Evolutionary conservation across 2,329 filamentous ascomycete species (phyloP), one percentile per base, ranked within the genome.

Genomic region (Magnaporthiopsis incrustans): DNA sequence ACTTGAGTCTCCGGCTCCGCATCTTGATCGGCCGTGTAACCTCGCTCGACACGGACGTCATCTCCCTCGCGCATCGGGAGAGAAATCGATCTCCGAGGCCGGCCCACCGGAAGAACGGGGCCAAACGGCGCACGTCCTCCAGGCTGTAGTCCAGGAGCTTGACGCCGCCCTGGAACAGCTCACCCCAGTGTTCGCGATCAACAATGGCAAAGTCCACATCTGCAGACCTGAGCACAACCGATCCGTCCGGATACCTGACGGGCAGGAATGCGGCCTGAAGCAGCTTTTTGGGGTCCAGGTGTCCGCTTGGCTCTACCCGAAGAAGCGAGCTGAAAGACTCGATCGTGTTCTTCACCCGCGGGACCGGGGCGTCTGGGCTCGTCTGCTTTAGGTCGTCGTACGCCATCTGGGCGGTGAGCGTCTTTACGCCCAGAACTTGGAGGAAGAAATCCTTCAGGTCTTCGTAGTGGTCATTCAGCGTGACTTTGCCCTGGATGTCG

Each of bases 141-240:
- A 77, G 60, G 0, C 59, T 67, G 62, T 77, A 78, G 64, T 77
- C 75, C 0, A 79, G 67, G 2, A 75, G 64, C 60, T 73, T 76
- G 4, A 72, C 70, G 14, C 65, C 68, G 6, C 62, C 26, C 0
- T 61, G 26, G 60, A 79, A 79, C 0, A 66, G 62, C 3, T 69
- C 66, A 0, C 59, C 62, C 1, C 77, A 62, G 0, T 56, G 25
- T 10, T 76, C 69, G 30, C 73, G 72, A 61, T 79, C 77, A 1
- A 69, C 63, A 1, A 79, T 71, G 14, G 69, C 71, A 61, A 79
- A 79, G 2, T 69, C 64, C 0, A 59, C 64, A 1, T 25, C 10
- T 10, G 30, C 57, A 2, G 68, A 56, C 15, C 53, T 32, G n/a
- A 68, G 62, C 3, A 2, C 63, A 26, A 71, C 64, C 1, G 30